A percentile compares a stretch with the other conserved stretches of the same genome.
Conservation (phyloP, 2,329 filamentous ascomycete species). For the Penicillium rolfsii region DNA sequence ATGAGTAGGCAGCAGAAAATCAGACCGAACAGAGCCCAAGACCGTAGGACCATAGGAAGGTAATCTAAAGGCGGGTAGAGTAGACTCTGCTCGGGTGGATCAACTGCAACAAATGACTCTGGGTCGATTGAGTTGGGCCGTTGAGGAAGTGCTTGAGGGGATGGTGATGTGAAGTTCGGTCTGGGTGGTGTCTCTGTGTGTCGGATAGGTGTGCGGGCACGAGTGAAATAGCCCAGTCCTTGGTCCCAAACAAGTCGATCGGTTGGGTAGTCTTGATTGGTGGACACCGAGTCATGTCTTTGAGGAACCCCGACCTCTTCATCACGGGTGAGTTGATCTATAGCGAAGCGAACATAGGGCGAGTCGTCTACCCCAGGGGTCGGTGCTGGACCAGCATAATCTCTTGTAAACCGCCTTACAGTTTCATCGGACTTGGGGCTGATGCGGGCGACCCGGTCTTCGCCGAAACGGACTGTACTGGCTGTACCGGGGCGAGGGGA, state of each 20-base stretch:
- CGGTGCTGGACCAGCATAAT: constrained; percentile 47
- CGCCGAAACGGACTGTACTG: constrained; percentile 35
- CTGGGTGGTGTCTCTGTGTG: constrained; percentile 38
- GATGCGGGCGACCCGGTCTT: constrained; percentile 28
- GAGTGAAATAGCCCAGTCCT: constrained; percentile 49
- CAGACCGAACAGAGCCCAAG: constrained; percentile 60
- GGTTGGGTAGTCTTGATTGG: constrained; percentile 52
- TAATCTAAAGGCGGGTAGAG: constrained; percentile 64
- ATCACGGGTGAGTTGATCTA: constrained; percentile 81
- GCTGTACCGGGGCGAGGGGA: constrained; percentile 27
- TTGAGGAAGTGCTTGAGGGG: constrained; percentile 40
- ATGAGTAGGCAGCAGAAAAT: constrained; percentile 68
- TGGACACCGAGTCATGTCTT: constrained; percentile 52
- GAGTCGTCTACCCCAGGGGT: constrained; percentile 83
- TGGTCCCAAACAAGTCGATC: constrained; percentile 55
- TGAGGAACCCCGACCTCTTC: constrained; percentile 63
- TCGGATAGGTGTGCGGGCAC: constrained; percentile 35
- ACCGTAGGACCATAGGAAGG: constrained; percentile 71
- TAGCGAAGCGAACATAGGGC: constrained; percentile 85
- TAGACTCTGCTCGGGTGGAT: constrained; percentile 48
- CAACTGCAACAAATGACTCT: constrained; percentile 55
- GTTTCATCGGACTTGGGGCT: constrained; percentile 31
- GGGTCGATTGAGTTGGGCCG: constrained; percentile 34
- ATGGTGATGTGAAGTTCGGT: constrained; percentile 38
- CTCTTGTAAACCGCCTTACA: constrained; percentile 31